These are phyloP conservation scores for Juglanconis sp. DNA, from an alignment of 2,329 filamentous ascomycete species.

Conservation along the genomic window DNA sequence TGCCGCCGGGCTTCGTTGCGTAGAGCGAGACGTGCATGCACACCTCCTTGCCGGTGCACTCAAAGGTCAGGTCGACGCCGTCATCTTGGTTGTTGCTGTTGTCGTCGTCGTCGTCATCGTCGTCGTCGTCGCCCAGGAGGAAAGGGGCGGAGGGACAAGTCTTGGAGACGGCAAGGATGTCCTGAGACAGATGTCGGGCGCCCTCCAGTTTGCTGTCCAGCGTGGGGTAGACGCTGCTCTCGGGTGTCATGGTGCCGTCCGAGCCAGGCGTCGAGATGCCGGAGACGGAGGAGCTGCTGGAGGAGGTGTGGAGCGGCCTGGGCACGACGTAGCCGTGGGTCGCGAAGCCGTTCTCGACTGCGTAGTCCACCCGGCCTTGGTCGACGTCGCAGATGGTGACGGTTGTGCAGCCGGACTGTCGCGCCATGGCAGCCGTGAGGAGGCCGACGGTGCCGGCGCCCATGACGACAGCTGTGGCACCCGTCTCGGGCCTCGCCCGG, in stretches of 20 bases:
- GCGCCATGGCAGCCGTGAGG: constrained; percentile 60
- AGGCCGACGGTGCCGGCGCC: constrained; percentile 63
- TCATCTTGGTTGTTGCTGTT: constrained; percentile 32
- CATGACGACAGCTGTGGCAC: constrained; percentile 59
- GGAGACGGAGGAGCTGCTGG: constrained; percentile 44
- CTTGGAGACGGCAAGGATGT: constrained; percentile 44
- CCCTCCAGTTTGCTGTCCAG: constrained; percentile 47
- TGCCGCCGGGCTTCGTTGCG: constrained; percentile 66
- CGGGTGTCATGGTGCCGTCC: constrained; percentile 39
- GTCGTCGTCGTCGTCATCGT: constrained; percentile 46
- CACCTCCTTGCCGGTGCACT: constrained; percentile 73
- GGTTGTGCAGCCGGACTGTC: constrained; percentile 55
- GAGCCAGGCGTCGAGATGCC: constrained; percentile 47
- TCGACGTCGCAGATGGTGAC: constrained; percentile 62
- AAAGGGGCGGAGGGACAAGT: constrained; percentile 23
- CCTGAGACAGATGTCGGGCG: constrained; percentile 47
- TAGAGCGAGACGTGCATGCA: constrained; percentile 76
- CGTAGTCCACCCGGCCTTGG: constrained; percentile 57
- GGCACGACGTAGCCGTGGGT: constrained; percentile 57
- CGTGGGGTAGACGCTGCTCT: constrained; percentile 41
- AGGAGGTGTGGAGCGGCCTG: constrained; percentile 38
- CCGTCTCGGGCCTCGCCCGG: constrained; percentile 48
- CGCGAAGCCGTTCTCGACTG: constrained; percentile 55
- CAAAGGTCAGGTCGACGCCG: constrained; percentile 68
- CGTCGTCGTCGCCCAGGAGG: constrained; percentile 24